phyloP scores from a whole-genome alignment of 2,329 filamentous ascomycete genomes.

The Sclerotinia nivalis region DNA sequence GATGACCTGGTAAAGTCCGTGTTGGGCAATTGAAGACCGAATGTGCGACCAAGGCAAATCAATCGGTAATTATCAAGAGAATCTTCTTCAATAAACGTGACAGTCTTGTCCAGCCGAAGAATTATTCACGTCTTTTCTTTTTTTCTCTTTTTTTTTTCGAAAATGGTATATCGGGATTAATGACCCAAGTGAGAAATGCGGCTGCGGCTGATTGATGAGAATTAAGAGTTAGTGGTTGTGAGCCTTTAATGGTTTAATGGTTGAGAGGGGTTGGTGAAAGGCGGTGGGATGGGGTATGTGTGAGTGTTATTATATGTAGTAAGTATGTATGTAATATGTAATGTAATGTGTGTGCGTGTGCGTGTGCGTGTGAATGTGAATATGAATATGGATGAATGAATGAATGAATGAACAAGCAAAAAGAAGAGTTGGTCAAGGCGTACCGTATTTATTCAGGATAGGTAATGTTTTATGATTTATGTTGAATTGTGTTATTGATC shows the following conservation, averaged over 20 bases:
- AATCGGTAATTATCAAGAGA: slow-evolving; percentile 31
- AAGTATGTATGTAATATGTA: background rate
- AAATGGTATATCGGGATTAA: slow-evolving; percentile 10
- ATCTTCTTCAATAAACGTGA: slow-evolving; percentile 35
- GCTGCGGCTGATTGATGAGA: slow-evolving; percentile 26
- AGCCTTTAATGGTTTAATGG: slow-evolving; percentile 24
- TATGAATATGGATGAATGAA: background rate
- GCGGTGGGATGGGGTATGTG: slow-evolving; percentile 17
- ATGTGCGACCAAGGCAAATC: slow-evolving; percentile 28
- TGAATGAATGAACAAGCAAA: background rate
- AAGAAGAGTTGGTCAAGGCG: slow-evolving; percentile 23
- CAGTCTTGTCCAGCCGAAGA: slow-evolving; percentile 26
- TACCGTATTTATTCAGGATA: background rate
- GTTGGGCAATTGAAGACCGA: slow-evolving; percentile 49
- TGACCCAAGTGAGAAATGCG: slow-evolving; percentile 20
- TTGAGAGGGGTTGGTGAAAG: slow-evolving; percentile 24
- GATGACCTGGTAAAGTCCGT: slow-evolving; percentile 52
- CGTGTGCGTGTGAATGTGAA: background rate
- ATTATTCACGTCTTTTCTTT: slow-evolving; percentile 24
- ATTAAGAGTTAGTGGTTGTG: slow-evolving; percentile 21
- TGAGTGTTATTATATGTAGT: background rate
- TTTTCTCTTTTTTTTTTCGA: background rate
- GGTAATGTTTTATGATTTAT: background rate
- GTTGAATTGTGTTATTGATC: background rate
- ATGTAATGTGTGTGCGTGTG: background rate